Evolutionary conservation across 306 rosid genomes (phyloP).

Genomic region (Glycine tomentella): DNA sequence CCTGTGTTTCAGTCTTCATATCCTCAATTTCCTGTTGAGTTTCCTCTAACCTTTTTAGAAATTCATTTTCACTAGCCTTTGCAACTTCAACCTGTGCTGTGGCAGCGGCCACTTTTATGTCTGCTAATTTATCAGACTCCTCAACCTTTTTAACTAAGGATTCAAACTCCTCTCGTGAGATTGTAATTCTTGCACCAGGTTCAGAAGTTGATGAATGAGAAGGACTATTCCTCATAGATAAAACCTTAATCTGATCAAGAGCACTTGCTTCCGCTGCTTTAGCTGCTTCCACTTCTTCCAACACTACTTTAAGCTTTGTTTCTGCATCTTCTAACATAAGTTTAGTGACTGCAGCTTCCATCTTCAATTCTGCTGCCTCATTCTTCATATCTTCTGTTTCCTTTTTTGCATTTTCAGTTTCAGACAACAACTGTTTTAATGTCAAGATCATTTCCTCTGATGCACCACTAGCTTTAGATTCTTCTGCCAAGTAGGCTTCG

Average conservation of each 20-base stretch:
- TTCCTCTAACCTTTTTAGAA: conserved; percentile 61
- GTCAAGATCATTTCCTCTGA: conserved; percentile 67
- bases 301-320: conserved; percentile 60
- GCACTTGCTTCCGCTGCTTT: conserved; percentile 71
- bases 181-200: conserved; percentile 67
- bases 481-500: conserved; percentile 65
- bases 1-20: conserved; percentile 66
- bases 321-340: conserved; percentile 67
- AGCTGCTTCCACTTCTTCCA: conserved; percentile 83
- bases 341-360: conserved; percentile 68
- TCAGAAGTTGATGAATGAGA: conserved; percentile 75
- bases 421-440: conserved; percentile 58
- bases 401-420: conserved; percentile 56
- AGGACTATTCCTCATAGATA: conserved; percentile 71
- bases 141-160: conserved; percentile 72
- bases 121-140: conserved; percentile 71
- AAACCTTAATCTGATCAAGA: conserved; percentile 68
- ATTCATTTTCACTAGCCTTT: conserved; percentile 83
- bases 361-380: conserved; percentile 63
- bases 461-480: conserved; percentile 62
- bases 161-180: conserved; percentile 78
- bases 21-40: conserved; percentile 73
- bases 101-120: conserved; percentile 85
- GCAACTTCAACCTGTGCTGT: conserved; percentile 83
- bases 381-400: conserved; percentile 69